These are phyloP conservation scores for Rhodotorula sp. DNA, from an alignment of 1,284 basidiomycete species.

Conservation along the genomic window DNA sequence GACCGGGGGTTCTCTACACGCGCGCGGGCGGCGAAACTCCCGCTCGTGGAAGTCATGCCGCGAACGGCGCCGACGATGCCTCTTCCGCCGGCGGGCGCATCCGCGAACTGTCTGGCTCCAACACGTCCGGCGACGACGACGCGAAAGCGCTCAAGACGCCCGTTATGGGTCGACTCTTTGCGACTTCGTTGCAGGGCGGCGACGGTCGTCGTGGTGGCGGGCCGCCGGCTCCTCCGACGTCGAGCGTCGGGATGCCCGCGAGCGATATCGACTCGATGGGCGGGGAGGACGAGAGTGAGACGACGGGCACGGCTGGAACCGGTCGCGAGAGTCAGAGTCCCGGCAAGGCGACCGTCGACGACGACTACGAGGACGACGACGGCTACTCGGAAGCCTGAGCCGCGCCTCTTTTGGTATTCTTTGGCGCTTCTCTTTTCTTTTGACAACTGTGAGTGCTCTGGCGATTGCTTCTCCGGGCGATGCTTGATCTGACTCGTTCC, in stretches of 20 bases:
- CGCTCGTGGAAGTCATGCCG: constrained; percentile 1
- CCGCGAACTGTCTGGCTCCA: constrained; percentile 3
- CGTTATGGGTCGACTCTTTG: constrained; percentile 1
- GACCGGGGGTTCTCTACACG: constrained; percentile 28
- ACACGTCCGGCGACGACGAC: not conserved
- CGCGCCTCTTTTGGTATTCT: not conserved
- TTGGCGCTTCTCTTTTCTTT: not conserved
- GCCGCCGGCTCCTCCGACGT: not conserved
- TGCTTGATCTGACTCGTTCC: too few relatives aligned
- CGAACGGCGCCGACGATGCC: constrained; percentile 1
- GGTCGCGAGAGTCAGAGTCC: constrained; percentile 15
- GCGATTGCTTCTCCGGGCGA: too few relatives aligned
- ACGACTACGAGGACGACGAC: constrained; percentile 11
- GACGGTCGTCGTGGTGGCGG: constrained; percentile 1
- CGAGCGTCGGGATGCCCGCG: not conserved
- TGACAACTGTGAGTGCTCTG: not conserved
- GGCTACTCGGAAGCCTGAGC: not conserved
- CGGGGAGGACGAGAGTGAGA: constrained; percentile 10
- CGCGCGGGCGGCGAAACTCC: constrained; percentile 22
- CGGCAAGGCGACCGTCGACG: constrained; percentile 7
- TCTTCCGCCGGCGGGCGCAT: not conserved
- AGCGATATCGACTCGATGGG: constrained; percentile 4
- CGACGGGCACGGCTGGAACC: constrained; percentile 5
- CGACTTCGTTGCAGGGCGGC: not conserved
- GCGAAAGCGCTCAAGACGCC: constrained; percentile 13